Evolutionary conservation across 495 filamentous ascomycete genomes (phyloP), one percentile per base, ranked within the genome.

Genomic region (Aeminium ludgeri): DNA sequence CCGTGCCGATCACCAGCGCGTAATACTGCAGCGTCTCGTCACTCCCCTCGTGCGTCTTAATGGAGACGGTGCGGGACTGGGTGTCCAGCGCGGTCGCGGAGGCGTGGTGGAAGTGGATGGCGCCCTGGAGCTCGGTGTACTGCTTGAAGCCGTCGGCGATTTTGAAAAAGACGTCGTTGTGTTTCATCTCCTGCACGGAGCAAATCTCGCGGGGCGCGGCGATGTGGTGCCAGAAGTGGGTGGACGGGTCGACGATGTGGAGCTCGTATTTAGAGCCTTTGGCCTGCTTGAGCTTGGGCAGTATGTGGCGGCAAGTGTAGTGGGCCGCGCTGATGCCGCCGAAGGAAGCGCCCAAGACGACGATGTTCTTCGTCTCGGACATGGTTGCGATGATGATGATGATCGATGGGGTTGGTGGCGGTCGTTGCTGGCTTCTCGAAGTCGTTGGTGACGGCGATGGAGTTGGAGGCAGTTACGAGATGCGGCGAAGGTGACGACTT

Each of bases 1-100:
- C 58, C 11, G 59, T 62, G 12, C 50, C 51, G 40, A 62, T 57
- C 48, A 71, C 45, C 0, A 71, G 55, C 0, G 63, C 61, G 28
- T 69, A 49, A 52, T 58, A 72, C 3, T 40, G 6, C 28, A 70
- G 20, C 5, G 49, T 48, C 15, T 48, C 42, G 13, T 44, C 43
- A 18, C 40, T 45, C 2, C 32, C 38, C 0, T 34, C 48, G 0
- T 10, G 32, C 2, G 18, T 32, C 11, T 45, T 34, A 18, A 68
- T 38, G 0, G 52, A 46, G 1, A 67, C 56, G 1, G 19, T 54
- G 2, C 60, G 59, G 6, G 41, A 28, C 2, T 32, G 44, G 18
- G 62, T 55, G 23, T 66, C 55, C 1, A 68, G 31, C 0, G 38
- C 31, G 0, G 48, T 55, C 0, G 58, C 65, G 2, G 49, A 54